Conservation (phyloP, 2,329 filamentous ascomycete species). For the Aspergillus chevalieri region DNA sequence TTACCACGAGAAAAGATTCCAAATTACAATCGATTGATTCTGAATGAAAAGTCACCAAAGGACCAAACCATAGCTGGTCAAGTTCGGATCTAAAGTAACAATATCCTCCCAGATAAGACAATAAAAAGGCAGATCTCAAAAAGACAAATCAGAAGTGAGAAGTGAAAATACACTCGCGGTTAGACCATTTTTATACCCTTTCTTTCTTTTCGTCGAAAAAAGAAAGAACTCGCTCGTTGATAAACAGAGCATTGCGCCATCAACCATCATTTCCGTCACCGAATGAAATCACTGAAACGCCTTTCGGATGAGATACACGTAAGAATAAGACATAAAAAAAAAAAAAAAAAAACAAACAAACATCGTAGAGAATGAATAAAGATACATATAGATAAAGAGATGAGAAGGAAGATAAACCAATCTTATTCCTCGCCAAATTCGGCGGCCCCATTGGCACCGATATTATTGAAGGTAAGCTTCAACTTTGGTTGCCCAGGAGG, state of each 20-base stretch:
- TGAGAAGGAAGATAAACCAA: not conserved
- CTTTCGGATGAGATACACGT: conserved; percentile 4
- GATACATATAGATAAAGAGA: not conserved
- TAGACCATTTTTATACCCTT: too few species aligned
- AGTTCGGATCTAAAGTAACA: not conserved
- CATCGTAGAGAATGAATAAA: not conserved
- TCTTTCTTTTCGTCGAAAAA: too few species aligned
- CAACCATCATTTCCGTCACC: conserved; percentile 17
- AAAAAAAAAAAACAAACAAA: not conserved
- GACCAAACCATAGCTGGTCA: not conserved
- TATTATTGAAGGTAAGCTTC: conserved; percentile 58
- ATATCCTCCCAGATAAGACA: not conserved
- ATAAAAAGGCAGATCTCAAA: not conserved
- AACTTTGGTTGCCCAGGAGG: conserved; percentile 57
- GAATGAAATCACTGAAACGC: conserved; percentile 18
- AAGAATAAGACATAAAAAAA: not conserved
- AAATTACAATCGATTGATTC: conserved; percentile 9
- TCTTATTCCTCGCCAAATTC: conserved; percentile 16
- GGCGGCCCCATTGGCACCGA: conserved; percentile 25
- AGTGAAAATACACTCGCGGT: not conserved
- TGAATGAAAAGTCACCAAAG: not conserved
- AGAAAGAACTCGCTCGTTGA: conserved; percentile 11
- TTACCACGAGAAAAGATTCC: not conserved
- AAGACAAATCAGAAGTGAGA: not conserved
- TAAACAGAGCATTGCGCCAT: conserved; percentile 17